phyloP scores from a whole-genome alignment of 2,329 filamentous ascomycete species.

The Colletotrichum plurivorum region DNA sequence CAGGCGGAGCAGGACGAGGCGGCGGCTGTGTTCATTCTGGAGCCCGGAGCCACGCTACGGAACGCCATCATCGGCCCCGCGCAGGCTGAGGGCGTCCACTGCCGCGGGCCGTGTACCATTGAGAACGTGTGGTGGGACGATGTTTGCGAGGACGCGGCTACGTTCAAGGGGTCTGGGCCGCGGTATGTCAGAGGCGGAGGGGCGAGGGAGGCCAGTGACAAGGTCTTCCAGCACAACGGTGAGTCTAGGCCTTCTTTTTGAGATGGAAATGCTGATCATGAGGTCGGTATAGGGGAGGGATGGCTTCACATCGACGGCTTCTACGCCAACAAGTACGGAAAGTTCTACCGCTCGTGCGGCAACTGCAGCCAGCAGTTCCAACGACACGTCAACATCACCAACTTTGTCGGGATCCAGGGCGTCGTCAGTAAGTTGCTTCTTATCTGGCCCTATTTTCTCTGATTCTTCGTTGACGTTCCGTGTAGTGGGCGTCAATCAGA shows the following conservation, averaged over 20 bases:
- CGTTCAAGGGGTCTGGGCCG: slow-evolving; percentile 2
- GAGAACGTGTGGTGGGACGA: slow-evolving; percentile 25
- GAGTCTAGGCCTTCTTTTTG: not conserved
- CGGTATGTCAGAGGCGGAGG: slow-evolving; percentile 12
- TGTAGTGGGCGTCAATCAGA: slow-evolving; percentile 55
- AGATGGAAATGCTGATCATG: too few relatives aligned
- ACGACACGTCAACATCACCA: slow-evolving; percentile 31
- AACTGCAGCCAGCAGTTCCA: slow-evolving; percentile 27
- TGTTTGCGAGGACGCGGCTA: slow-evolving; percentile 19
- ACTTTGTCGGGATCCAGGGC: slow-evolving; percentile 29
- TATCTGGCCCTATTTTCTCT: too few relatives aligned
- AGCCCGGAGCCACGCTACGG: slow-evolving; percentile 7
- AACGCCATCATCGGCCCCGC: slow-evolving; percentile 22
- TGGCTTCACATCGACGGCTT: slow-evolving; percentile 16
- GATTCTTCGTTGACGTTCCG: not conserved
- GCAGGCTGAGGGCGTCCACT: slow-evolving; percentile 16
- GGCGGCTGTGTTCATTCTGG: slow-evolving; percentile 14
- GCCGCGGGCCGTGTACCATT: slow-evolving; percentile 2
- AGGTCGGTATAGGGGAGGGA: not conserved
- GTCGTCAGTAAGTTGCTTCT: slow-evolving; percentile 5
- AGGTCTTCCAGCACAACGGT: slow-evolving; percentile 16
- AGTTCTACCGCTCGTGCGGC: slow-evolving; percentile 17
- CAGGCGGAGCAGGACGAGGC: slow-evolving; percentile 7
- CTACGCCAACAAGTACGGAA: slow-evolving; percentile 8
- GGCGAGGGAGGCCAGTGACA: slow-evolving; percentile 9